These are phyloP conservation scores for Rhodotorula sp. DNA, from an alignment of 1,284 basidiomycete species.

Conservation along the genomic window DNA sequence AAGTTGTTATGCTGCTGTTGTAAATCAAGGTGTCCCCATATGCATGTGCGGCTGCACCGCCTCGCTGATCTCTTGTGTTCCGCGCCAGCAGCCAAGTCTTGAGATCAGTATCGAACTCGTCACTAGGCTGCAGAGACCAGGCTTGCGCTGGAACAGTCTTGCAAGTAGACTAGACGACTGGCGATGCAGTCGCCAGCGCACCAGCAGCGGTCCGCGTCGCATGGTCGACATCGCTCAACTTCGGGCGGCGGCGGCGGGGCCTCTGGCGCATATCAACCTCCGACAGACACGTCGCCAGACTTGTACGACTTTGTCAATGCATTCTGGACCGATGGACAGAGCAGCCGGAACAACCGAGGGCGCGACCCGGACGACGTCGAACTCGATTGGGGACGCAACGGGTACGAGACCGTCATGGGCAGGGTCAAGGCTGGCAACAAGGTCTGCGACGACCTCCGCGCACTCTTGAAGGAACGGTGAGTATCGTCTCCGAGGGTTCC, in stretches of 20 bases:
- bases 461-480: constrained; percentile 86
- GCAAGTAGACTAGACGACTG: too few relatives aligned
- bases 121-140: too few relatives aligned
- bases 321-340: constrained; percentile 64
- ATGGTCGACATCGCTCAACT: constrained; percentile 7
- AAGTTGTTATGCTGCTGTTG: too few relatives aligned
- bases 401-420: constrained; percentile 76
- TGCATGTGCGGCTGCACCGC: too few relatives aligned
- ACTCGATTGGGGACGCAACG: constrained; percentile 59
- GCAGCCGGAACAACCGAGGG: constrained; percentile 55
- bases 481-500: constrained; percentile 35
- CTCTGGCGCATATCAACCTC: constrained; percentile 9
- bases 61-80: too few relatives aligned
- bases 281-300: neutral
- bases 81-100: too few relatives aligned
- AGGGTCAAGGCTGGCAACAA: constrained; percentile 79
- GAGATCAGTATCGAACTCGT: too few relatives aligned
- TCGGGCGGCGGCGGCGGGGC: neutral
- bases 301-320: constrained; percentile 87
- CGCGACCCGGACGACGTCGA: constrained; percentile 53
- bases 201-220: constrained; percentile 1
- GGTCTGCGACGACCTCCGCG: constrained; percentile 82
- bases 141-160: too few relatives aligned
- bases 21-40: too few relatives aligned
- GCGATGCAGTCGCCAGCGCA: neutral